Evolutionary conservation across 139 green algal genomes (phyloP).

Genomic region (Picochlorum costavermella): DNA sequence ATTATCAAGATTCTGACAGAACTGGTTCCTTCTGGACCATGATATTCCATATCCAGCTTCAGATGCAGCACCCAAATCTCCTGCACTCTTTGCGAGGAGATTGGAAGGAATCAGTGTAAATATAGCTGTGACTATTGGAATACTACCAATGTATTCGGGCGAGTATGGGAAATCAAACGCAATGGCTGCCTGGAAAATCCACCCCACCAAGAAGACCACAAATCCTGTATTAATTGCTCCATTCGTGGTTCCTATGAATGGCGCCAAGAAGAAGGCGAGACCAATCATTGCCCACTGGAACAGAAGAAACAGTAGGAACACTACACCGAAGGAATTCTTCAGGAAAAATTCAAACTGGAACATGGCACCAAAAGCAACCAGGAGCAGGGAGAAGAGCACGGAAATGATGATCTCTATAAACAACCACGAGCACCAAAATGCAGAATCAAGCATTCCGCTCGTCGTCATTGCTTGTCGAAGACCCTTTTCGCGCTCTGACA

Average conservation of each 20-base stretch:
- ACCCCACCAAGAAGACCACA: conserved; percentile 81
- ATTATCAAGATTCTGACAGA: conserved; percentile 29
- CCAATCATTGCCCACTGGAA: conserved; percentile 73
- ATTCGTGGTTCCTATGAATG: conserved; percentile 43
- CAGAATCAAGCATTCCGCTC: conserved; percentile 78
- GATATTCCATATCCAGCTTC: conserved; percentile 22
- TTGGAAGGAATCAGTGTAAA: conserved; percentile 73
- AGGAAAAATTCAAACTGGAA: conserved; percentile 86
- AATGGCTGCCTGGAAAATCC: conserved; percentile 47
- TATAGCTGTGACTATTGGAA: conserved; percentile 44
- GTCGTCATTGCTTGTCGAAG: conserved; percentile 73
- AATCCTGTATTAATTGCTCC: conserved; percentile 80
- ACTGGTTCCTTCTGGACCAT: conserved; percentile 37
- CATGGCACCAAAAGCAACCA: conserved; percentile 65
- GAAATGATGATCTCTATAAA: conserved; percentile 31
- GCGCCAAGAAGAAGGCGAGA: conserved; percentile 61
- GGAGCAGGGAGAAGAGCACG: conserved; percentile 51
- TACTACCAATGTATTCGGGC: conserved; percentile 29
- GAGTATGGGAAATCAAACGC: conserved; percentile 46
- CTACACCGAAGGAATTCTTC: conserved; percentile 73
- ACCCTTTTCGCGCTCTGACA: conserved; percentile 58
- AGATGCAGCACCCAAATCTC: conserved; percentile 56
- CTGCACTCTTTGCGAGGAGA: conserved; percentile 70
- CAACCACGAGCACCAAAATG: conserved; percentile 85
- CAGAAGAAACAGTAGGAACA: conserved; percentile 87